Evolutionary conservation across 2,329 filamentous ascomycete species (phyloP).

Genomic region (Fusarium sp.): DNA sequence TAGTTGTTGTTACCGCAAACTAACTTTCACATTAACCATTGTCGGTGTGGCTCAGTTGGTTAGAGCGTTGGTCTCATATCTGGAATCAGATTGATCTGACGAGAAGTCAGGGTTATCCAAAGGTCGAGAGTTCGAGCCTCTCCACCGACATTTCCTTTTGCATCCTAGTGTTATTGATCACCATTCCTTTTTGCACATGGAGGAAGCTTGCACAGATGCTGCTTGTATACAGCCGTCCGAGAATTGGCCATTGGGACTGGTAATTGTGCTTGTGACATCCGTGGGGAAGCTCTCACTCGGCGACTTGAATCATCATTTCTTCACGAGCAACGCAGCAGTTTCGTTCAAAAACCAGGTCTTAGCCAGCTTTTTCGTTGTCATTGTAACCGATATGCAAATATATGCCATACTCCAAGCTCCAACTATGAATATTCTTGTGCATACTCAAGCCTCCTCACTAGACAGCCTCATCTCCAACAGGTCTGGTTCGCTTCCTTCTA

Average conservation of each 20-base stretch:
- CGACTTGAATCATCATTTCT: background rate
- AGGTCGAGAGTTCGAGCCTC: conserved; percentile 43
- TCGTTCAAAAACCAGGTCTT: background rate
- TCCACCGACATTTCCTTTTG: background rate
- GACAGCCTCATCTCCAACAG: conserved; percentile 34
- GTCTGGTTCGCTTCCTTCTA: conserved; percentile 23
- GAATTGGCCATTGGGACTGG: rapidly evolving
- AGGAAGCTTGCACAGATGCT: background rate
- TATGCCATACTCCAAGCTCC: background rate
- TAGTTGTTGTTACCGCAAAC: rapidly evolving
- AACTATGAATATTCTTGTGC: background rate
- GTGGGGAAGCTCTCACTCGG: background rate
- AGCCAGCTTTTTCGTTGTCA: background rate
- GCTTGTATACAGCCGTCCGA: background rate
- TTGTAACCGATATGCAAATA: background rate
- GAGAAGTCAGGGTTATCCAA: conserved; percentile 39
- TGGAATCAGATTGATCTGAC: conserved; percentile 6
- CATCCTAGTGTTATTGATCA: background rate
- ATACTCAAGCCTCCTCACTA: background rate
- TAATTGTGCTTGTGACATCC: background rate
- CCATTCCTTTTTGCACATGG: background rate
- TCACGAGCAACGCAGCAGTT: background rate
- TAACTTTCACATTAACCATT: background rate
- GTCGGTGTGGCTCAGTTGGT: conserved; percentile 47
- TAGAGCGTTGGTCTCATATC: conserved; percentile 51